phyloP scores from a whole-genome alignment of 352 stramenopile species.

The Phytophthora parvispora region DNA sequence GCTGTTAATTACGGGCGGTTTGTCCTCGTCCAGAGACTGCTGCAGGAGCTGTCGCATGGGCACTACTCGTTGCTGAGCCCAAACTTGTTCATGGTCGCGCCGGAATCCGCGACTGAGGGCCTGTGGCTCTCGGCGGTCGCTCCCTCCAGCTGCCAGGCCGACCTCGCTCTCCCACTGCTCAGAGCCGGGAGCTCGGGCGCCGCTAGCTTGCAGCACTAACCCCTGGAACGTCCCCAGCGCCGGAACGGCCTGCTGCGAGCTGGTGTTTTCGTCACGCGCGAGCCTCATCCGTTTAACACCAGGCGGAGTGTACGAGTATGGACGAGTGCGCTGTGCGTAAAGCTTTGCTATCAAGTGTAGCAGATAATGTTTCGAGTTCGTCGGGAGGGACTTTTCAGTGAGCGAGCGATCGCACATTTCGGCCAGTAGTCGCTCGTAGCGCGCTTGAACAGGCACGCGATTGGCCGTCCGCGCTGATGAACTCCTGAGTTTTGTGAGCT shows the following conservation, averaged over 20 bases:
- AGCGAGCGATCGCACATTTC: background rate
- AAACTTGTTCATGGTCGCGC: background rate
- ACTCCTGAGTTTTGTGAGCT: too few relatives aligned
- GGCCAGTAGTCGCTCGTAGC: background rate
- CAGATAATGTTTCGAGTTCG: conserved; percentile 2
- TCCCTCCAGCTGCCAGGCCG: background rate
- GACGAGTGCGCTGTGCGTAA: background rate
- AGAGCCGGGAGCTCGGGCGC: background rate
- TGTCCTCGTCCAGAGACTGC: background rate
- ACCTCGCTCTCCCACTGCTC: conserved; percentile 2
- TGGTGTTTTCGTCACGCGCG: background rate
- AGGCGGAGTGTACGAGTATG: background rate
- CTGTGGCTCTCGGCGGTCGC: background rate
- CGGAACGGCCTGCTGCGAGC: background rate
- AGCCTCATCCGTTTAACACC: background rate
- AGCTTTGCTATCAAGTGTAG: background rate
- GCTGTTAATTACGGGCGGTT: background rate
- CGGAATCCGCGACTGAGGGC: background rate
- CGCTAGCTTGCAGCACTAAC: conserved; percentile 8
- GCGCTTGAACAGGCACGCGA: conserved; percentile 2
- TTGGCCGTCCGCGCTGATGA: too few relatives aligned
- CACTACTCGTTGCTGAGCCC: background rate
- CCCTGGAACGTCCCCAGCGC: background rate
- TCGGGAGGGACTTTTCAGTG: background rate
- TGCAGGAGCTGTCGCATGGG: background rate